Evolutionary conservation across 192 early-diverging fungal species (phyloP), one percentile per base, ranked within the genome.

Genomic region (Backusella morwellensis): DNA sequence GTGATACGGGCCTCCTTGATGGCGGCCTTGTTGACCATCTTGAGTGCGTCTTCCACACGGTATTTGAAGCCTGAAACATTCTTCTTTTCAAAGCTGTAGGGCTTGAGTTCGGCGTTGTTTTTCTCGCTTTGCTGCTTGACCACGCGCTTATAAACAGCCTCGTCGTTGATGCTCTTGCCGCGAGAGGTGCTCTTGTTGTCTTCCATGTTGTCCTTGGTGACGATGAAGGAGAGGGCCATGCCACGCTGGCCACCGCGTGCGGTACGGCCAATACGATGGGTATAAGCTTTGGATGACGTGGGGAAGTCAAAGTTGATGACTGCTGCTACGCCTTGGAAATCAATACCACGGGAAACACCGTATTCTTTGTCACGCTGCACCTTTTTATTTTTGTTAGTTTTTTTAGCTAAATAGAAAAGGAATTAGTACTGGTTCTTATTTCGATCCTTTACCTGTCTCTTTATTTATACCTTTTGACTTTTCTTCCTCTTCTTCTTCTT

Each of bases 291-390:
- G 23, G 93, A 90, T 0, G 95, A 92, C 1, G 75, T 83, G 44
- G 98, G 98, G 77, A 99, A 93, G 78, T 99, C 98, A 89, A 98
- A 98, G 85, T 99, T 99, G 85, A 99, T 92, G 41, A 99, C 98
- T 7, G 94, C 90, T 4, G 91, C 87, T 1, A 98, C 98, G 77
- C 92, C 91, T 50, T 95, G 89, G 82, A 99, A 99, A 82, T 99
- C 98, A 42, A 99, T 92, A 34, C 98, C 98, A 50, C 98, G 93
- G 8, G 97, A 93, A 23, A 98, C 95, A 29, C 97, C 97, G 80
- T 98, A 98, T 79, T 98, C 97, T 44, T 89, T 87, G 81, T 97
- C 95, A 35, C 88, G 82, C 34, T 86, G 83, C 44, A 85, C 71
- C 74, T 85, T 80, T 44, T 85, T 83, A 68, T 70, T 56, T 80